phyloP scores from a whole-genome alignment of 805 yeast genomes.

The Blastobotrys robertii region DNA sequence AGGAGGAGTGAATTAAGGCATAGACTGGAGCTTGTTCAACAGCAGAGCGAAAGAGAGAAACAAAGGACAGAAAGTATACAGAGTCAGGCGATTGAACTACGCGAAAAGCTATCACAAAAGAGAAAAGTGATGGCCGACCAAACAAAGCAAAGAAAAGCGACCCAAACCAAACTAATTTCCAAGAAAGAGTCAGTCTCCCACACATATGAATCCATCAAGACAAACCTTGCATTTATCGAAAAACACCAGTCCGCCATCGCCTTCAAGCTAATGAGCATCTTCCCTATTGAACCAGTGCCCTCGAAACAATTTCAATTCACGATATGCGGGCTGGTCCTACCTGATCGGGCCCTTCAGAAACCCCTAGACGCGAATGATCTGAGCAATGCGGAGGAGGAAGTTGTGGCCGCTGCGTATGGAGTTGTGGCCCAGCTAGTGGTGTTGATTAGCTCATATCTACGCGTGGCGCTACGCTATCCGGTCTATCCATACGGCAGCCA shows the following conservation, averaged over 20 bases:
- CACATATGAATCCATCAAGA: background rate
- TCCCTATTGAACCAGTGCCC: constrained; percentile 13
- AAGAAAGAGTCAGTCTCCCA: background rate
- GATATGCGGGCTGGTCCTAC: constrained; percentile 28
- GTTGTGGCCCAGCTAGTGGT: constrained; percentile 35
- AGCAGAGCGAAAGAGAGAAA: constrained; percentile 1
- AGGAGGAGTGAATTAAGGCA: constrained; percentile 6
- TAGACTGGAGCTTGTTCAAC: background rate
- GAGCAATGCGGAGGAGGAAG: constrained; percentile 28
- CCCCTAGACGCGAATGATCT: constrained; percentile 17
- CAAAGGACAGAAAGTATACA: constrained; percentile 2
- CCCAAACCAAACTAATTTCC: background rate
- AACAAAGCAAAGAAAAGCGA: background rate
- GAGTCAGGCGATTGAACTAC: constrained; percentile 8
- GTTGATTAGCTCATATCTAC: constrained; percentile 33
- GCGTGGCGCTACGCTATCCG: constrained; percentile 41
- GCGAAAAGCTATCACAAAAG: constrained; percentile 6
- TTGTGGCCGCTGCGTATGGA: constrained; percentile 42
- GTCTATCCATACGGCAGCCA: constrained; percentile 38
- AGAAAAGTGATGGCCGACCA: constrained; percentile 4
- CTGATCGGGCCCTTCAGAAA: constrained; percentile 6
- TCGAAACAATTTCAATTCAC: constrained; percentile 20
- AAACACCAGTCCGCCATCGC: constrained; percentile 24
- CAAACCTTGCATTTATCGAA: background rate
- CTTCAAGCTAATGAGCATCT: constrained; percentile 16